Evolutionary conservation across 139 green algal genomes (phyloP).

Genomic region (Picochlorum sp.): DNA sequence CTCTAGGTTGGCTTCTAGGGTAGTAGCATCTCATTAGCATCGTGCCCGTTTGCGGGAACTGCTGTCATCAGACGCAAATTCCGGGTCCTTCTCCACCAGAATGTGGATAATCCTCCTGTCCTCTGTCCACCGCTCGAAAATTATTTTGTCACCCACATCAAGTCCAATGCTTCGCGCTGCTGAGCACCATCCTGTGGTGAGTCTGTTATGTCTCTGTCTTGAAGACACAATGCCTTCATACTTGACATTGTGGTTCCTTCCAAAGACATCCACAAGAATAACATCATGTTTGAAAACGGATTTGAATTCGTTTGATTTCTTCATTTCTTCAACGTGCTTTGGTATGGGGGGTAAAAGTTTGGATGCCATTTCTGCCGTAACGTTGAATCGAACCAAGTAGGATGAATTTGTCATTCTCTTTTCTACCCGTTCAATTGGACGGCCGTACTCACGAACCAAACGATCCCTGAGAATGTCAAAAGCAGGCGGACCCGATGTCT

Average conservation of each 20-base stretch:
- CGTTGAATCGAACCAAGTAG: neutral
- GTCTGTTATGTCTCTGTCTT: neutral
- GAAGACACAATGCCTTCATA: slow-evolving; percentile 5
- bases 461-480: neutral
- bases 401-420: slow-evolving; percentile 5
- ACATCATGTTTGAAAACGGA: neutral
- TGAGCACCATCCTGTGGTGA: neutral
- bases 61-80: neutral
- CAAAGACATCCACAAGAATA: neutral
- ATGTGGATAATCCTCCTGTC: slow-evolving; percentile 3
- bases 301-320: neutral
- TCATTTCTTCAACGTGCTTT: neutral
- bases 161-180: neutral
- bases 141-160: neutral
- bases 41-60: too few relatives aligned
- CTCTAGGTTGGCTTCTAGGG: too few relatives aligned
- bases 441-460: neutral
- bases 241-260: neutral
- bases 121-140: slow-evolving; percentile 1
- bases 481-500: neutral
- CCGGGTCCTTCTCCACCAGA: neutral
- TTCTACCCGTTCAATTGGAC: neutral
- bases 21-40: too few relatives aligned
- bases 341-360: neutral
- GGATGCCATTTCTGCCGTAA: neutral